phyloP scores from a whole-genome alignment of 208 protist genomes.

The Polymyxa betae region DNA sequence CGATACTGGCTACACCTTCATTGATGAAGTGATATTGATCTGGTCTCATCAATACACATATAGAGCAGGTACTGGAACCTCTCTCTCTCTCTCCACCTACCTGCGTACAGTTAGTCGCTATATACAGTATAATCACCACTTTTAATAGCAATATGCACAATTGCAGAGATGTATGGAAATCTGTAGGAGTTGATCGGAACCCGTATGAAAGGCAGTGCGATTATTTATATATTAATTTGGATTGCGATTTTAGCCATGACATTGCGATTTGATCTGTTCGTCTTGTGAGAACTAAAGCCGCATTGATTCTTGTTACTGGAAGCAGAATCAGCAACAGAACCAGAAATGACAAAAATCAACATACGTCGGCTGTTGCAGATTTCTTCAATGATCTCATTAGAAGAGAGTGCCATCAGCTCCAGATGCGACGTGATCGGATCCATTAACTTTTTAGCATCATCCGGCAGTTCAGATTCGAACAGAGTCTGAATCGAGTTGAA shows the following conservation, averaged over 20 bases:
- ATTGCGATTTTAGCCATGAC: neutral
- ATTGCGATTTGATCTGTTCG: neutral
- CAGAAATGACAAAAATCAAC: neutral
- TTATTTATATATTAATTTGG: neutral
- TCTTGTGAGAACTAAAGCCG: neutral
- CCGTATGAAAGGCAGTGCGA: no score
- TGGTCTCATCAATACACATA: neutral
- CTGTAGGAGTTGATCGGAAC: neutral
- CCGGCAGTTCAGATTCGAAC: constrained; percentile 35
- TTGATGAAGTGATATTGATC: constrained; percentile 21
- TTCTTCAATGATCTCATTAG: neutral
- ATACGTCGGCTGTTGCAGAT: neutral
- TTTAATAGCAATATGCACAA: neutral
- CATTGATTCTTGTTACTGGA: neutral
- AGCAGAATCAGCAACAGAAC: neutral
- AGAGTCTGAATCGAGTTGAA: neutral
- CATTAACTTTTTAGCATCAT: neutral
- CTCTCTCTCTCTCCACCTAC: neutral
- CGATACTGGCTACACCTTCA: constrained; percentile 24
- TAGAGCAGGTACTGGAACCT: neutral
- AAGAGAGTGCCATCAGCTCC: neutral
- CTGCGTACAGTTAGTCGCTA: neutral
- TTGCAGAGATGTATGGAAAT: neutral
- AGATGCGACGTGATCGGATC: neutral
- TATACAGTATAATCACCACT: neutral